Percentiles rank a stretch among this genome's conserved stretches.
Conservation (phyloP, 2,329 filamentous ascomycete genomes). For the Aspergillus neoniger region DNA sequence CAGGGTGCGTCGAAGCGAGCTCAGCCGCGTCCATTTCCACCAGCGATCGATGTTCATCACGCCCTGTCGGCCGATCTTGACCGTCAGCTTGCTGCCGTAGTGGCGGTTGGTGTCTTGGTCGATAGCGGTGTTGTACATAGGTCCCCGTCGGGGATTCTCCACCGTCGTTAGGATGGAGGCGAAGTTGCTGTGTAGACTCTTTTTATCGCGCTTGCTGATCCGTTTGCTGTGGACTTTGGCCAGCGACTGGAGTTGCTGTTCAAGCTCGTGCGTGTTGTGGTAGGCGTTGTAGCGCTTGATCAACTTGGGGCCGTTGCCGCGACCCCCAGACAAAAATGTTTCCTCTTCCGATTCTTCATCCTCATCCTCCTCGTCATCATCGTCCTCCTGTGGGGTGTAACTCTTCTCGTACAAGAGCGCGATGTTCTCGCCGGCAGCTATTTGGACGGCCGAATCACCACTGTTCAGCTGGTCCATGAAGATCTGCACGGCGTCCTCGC, state of each 20-base stretch:
- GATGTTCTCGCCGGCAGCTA: constrained; percentile 76
- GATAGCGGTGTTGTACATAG: constrained; percentile 66
- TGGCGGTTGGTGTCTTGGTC: constrained; percentile 60
- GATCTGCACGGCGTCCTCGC: constrained; percentile 72
- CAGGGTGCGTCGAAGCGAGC: constrained; percentile 61
- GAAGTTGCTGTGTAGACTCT: constrained; percentile 66
- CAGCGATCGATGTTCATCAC: constrained; percentile 68
- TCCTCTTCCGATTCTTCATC: constrained; percentile 48
- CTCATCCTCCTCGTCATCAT: constrained; percentile 56
- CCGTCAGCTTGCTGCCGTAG: constrained; percentile 63
- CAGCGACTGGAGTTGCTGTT: constrained; percentile 60
- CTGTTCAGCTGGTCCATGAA: constrained; percentile 86
- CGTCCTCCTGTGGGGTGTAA: constrained; percentile 60
- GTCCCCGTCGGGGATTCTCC: constrained; percentile 66
- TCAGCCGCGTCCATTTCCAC: constrained; percentile 70
- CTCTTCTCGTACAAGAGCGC: constrained; percentile 79
- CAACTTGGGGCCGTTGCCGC: constrained; percentile 42
- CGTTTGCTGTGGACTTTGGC: constrained; percentile 62
- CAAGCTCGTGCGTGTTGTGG: constrained; percentile 62
- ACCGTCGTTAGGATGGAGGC: constrained; percentile 66
- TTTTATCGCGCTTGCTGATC: constrained; percentile 67
- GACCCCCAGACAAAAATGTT: constrained; percentile 12
- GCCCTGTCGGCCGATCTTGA: constrained; percentile 60
- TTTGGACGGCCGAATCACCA: constrained; percentile 69
- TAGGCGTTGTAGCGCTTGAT: constrained; percentile 69